A percentile compares a stretch with the other conserved stretches of the same genome.
Evolutionary conservation across 331 rosid genomes (phyloP).

Genomic region (Arachis monticola): DNA sequence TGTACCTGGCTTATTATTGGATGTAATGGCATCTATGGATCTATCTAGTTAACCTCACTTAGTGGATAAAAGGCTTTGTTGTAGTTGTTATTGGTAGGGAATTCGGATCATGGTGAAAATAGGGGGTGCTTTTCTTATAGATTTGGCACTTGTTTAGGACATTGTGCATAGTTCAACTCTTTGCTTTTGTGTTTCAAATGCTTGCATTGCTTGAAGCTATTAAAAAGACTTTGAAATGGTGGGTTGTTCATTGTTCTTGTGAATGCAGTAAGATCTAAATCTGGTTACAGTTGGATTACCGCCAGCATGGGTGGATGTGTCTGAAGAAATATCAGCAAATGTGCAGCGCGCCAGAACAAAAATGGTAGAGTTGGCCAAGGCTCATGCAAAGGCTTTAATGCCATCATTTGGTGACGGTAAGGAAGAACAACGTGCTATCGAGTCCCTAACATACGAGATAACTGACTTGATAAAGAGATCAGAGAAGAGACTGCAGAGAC

Average conservation of each 20-base stretch:
- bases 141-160: slow-evolving; percentile 15
- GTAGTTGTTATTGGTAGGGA: neutral
- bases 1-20: neutral
- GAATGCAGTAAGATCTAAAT: slow-evolving; percentile 69
- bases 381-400: slow-evolving; percentile 94
- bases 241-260: slow-evolving; percentile 29
- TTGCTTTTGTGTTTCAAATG: slow-evolving; percentile 26
- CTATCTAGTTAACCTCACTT: neutral
- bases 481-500: slow-evolving; percentile 76
- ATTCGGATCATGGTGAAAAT: slow-evolving; percentile 17
- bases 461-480: slow-evolving; percentile 84
- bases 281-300: slow-evolving; percentile 86
- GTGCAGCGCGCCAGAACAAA: slow-evolving; percentile 86
- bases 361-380: slow-evolving; percentile 87
- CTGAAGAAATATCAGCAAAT: slow-evolving; percentile 88
- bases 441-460: slow-evolving; percentile 80
- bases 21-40: neutral
- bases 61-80: neutral
- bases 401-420: slow-evolving; percentile 97
- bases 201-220: neutral
- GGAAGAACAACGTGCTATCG: slow-evolving; percentile 86
- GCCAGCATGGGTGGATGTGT: slow-evolving; percentile 97
- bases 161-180: slow-evolving; percentile 24
- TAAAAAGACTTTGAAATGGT: neutral
- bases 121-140: slow-evolving; percentile 14